Base-by-base conservation (phyloP, 768 basidiomycete species). In the Porphyrellus cyaneotinctus region DNA sequence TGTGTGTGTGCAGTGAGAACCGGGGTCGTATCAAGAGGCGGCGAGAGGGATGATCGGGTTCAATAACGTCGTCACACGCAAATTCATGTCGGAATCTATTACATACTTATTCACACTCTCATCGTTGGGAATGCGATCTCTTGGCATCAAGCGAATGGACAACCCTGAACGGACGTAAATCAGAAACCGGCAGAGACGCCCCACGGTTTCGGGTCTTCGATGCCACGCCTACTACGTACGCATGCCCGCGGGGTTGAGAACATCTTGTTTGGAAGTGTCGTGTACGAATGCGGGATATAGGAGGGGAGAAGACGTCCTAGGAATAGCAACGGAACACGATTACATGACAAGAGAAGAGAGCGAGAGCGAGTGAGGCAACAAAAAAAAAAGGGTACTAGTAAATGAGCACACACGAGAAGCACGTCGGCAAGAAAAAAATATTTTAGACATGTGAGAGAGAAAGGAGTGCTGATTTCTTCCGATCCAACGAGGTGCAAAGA, bases 11-110 rank as follows among this genome's bases (percentile, higher is more conserved):
- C 44, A 82, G 81, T 6, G 81, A 82, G 45, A 70, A 67, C 47
- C 77, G 75, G 54, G 78, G 80, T 2, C 73, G 70, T n/a, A 51
- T 73, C 35, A 82, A 82, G 65, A 70, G 75, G 43, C 70, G 60
- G 32, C 72, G 76, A 33, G 74, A 75, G 38, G 70, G 17, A 10
- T 38, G 28, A 38, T 14, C 26, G 26, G 26, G 26, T 5, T 28
- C 26, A 28, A 28, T 28, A 28, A 28, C 26, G 9, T 28, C 26
- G 26, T 28, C 26, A n/a, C n/a, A n/a, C n/a, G n/a, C n/a, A n/a
- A n/a, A n/a, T n/a, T n/a, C n/a, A n/a, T n/a, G 26, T 28, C 26
- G 26, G 5, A 28, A 28, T 28, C 26, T 28, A 28, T n/a, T n/a
- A 28, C 26, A 4, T 28, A 28, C 26, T 28, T 28, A n/a, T n/a